Base-by-base conservation (phyloP, 2,329 filamentous ascomycete genomes). In the Penicillium sp. region DNA sequence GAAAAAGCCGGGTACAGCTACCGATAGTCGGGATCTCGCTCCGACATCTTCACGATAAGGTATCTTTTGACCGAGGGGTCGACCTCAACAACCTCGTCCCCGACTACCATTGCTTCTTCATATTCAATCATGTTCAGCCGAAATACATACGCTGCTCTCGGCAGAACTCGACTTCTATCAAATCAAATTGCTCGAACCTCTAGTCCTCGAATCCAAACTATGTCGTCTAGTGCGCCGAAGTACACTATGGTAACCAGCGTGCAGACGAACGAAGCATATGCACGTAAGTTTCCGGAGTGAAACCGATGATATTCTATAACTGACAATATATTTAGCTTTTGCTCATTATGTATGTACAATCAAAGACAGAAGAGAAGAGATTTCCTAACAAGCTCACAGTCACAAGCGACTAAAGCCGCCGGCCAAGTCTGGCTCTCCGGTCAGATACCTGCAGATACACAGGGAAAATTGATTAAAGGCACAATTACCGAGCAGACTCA, bases 401-500 rank as follows among this genome's bases (percentile, higher is more conserved):
- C 54, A 3, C 62, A 61, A 60, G 58, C 85, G 66, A 85, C 88
- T 70, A 79, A 82, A 66, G 84, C 85, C 52, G 82, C 81, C 56
- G 81, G 81, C 54, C 78, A 85, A 57, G 81, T 89, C 70, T 89
- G 82, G 74, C 81, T 86, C 65, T 88, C 85, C 0, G 87, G 86
- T 50, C 84, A 89, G 76, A 90, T 93, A 69, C 89, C 89, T 47
- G 83, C 83, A 63, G 83, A 86, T 67, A 77, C 79, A 13, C 71
- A 73, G 6, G 82, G 82, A 59, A 79, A 83, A 58, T 74, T 88
- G 51, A 78, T 87, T 55, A 77, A 82, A 33, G 36, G 52, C 4
- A 35, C 44, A 7, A 55, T 49, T 13, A n/a, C n/a, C 7, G 52
- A 54, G 10, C 42, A 86, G 83, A 53, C 82, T 0, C 9, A 49